Base-by-base conservation (phyloP, 371 early-diverging fungal species). In the Rhizomucor miehei region DNA sequence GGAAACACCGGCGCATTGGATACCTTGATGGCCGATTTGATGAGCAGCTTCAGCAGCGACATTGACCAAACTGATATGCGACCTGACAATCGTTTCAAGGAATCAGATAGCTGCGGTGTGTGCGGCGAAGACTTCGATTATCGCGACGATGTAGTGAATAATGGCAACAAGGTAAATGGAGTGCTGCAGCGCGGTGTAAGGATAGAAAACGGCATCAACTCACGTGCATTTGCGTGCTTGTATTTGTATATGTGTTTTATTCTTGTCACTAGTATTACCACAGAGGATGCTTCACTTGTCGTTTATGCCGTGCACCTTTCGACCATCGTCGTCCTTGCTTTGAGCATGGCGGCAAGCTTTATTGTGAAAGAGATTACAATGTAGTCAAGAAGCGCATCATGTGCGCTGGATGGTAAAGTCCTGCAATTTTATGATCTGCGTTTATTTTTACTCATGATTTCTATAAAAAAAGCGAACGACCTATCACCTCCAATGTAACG, bases 281-380 rank as follows among this genome's bases (percentile, higher is more conserved):
- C 52, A 71, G 56, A 44, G 43, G 59, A 19, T 75, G 76, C 51
- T 89, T 87, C 66, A 75, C 73, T 46, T 92, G 92, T 62, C 77
- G 67, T 23, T 62, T 82, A 29, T 92, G 92, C 66, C 71, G 75
- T 13, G 65, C 70, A 20, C 79, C 85, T 21, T 74, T 92, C 50
- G 79, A 81, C 54, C 80, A 72, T 37, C 72, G 81, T 35, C 83
- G 81, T 25, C 72, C 82, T 23, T 84, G 81, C 49, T 82, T 80
- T 63, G 83, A 87, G 48, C 69, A 84, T 52, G 80, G 84, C 41
- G 82, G 85, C 21, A 67, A 73, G 21, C 64, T 89, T 34, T 84
- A 89, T 38, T 92, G 92, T 60, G 91, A 92, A 63, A 73, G 73
- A 59, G 82, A 75, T 57, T 83, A 70, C 58, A 79, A 74, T 54